These are phyloP conservation scores for Fonsecaea erecta DNA, from an alignment of 2,329 filamentous ascomycete genomes.

Conservation along the genomic window DNA sequence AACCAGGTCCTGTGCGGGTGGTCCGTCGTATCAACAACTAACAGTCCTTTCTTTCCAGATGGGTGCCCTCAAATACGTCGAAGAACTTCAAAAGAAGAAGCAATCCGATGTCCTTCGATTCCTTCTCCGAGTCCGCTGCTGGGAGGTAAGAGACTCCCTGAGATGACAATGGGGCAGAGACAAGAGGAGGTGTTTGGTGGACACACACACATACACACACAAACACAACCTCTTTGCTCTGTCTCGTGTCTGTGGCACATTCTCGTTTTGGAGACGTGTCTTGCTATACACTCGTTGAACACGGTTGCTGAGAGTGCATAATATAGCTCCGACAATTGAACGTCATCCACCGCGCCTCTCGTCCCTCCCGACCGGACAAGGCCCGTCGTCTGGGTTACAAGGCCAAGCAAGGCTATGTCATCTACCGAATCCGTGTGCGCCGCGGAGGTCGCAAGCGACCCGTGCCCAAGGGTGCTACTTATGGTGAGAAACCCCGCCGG, in stretches of 20 bases:
- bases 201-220: slow-evolving; percentile 6
- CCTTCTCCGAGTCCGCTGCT: slow-evolving; percentile 99
- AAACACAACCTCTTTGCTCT: slow-evolving; percentile 26
- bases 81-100: slow-evolving; percentile 99
- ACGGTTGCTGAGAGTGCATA: slow-evolving; percentile 97
- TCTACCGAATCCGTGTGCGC: slow-evolving; percentile 98
- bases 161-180: slow-evolving; percentile 18
- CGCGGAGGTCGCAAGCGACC: slow-evolving; percentile 99
- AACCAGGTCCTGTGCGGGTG: not conserved
- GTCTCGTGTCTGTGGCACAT: slow-evolving; percentile 36
- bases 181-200: slow-evolving; percentile 4
- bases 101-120: slow-evolving; percentile 99
- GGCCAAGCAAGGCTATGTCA: slow-evolving; percentile 99
- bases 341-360: slow-evolving; percentile 98
- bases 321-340: slow-evolving; percentile 99
- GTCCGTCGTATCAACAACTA: not conserved
- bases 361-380: slow-evolving; percentile 98
- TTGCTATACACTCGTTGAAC: slow-evolving; percentile 99
- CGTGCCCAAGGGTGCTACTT: slow-evolving; percentile 96
- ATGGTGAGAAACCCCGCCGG: slow-evolving; percentile 67
- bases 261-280: slow-evolving; percentile 45
- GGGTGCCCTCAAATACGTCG: slow-evolving; percentile 99
- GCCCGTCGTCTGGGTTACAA: slow-evolving; percentile 99
- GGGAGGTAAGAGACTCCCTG: slow-evolving; percentile 72
- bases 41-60: slow-evolving; percentile 64